phyloP scores from a whole-genome alignment of 192 early-diverging fungal genomes.

The Podila horticola region DNA sequence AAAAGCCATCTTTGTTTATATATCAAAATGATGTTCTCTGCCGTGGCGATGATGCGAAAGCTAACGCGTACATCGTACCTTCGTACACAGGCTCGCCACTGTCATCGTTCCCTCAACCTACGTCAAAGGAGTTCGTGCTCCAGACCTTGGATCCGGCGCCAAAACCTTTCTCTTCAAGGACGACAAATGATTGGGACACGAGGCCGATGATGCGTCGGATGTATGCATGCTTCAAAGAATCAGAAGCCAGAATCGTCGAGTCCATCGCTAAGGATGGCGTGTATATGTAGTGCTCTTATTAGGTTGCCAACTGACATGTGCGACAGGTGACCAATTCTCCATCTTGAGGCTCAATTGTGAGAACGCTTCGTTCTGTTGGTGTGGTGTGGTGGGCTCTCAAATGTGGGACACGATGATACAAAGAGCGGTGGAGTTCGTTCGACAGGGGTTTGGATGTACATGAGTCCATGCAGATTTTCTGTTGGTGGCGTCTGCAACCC shows the following conservation, averaged over 20 bases:
- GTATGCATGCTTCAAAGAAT: conserved; percentile 50
- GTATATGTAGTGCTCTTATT: conserved; percentile 19
- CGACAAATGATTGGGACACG: conserved; percentile 4
- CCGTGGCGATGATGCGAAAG: not conserved
- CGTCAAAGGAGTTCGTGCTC: conserved; percentile 65
- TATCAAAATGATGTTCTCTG: not conserved
- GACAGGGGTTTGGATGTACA: too few relatives aligned
- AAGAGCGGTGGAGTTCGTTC: too few relatives aligned
- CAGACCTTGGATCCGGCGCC: conserved; percentile 29
- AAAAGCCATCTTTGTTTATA: conserved; percentile 1
- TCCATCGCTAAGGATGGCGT: conserved; percentile 38
- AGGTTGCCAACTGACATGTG: too few relatives aligned
- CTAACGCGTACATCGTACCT: not conserved
- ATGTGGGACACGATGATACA: too few relatives aligned
- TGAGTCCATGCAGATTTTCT: too few relatives aligned
- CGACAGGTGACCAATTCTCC: too few relatives aligned
- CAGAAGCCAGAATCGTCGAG: conserved; percentile 36
- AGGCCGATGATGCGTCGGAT: conserved; percentile 33
- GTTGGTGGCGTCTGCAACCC: too few relatives aligned
- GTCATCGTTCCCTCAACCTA: conserved; percentile 58
- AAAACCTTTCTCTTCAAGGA: not conserved
- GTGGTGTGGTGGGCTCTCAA: too few relatives aligned
- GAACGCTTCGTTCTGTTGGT: too few relatives aligned
- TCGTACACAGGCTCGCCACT: conserved; percentile 42
- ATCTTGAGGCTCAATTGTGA: too few relatives aligned